These are phyloP conservation scores for Pleodorina starrii DNA, from an alignment of 139 green algal genomes.

Conservation along the genomic window DNA sequence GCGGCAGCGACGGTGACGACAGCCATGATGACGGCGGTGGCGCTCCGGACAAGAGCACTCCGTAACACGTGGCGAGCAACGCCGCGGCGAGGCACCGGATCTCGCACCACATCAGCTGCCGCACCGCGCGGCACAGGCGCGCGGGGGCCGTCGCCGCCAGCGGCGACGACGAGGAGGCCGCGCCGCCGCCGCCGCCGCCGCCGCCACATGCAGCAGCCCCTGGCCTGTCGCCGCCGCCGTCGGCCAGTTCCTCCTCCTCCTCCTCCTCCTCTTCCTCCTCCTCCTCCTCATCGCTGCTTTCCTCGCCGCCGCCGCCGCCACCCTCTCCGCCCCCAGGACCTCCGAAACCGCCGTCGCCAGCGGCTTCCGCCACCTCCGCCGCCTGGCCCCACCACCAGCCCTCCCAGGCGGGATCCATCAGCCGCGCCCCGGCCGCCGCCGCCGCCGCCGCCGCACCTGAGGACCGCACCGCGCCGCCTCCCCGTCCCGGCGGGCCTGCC, in stretches of 20 bases:
- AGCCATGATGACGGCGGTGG: too few relatives aligned
- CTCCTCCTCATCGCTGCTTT: neutral
- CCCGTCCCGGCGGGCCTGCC: too few relatives aligned
- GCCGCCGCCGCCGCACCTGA: too few relatives aligned
- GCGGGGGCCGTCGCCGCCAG: neutral
- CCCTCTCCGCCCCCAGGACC: neutral
- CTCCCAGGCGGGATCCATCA: neutral
- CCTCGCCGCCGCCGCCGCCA: neutral
- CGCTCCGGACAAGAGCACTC: neutral
- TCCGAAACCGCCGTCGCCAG: neutral
- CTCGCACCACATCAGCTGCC: neutral
- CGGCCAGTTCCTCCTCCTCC: too few relatives aligned
- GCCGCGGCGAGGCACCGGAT: neutral
- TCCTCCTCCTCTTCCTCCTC: too few relatives aligned
- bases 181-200: neutral
- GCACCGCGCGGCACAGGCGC: neutral
- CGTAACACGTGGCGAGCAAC: conserved; percentile 5
- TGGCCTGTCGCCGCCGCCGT: too few relatives aligned
- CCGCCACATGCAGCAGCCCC: neutral
- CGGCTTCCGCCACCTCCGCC: neutral
- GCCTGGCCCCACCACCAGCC: neutral
- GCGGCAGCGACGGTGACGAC: too few relatives aligned
- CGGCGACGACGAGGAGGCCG: neutral
- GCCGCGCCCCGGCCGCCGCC: too few relatives aligned
- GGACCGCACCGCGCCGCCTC: too few relatives aligned